A percentile compares a stretch with the other conserved stretches of the same genome.
phyloP scores from a whole-genome alignment of 257 asterid genomes.

The Salvia miltiorrhiza region DNA sequence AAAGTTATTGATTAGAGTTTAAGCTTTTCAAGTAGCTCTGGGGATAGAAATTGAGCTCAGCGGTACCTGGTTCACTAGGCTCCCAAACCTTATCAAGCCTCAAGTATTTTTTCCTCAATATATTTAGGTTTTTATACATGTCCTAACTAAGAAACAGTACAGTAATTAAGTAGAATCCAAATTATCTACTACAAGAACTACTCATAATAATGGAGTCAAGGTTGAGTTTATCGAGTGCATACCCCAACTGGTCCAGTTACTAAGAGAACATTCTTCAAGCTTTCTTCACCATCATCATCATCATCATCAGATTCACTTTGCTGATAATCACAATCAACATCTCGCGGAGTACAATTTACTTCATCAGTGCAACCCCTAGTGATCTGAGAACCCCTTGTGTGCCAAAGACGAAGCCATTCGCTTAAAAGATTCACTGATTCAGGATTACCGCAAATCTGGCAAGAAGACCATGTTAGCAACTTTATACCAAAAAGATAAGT shows the following conservation, averaged over 20 bases:
- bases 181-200: not conserved
- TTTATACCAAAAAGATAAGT: not conserved
- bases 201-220: not conserved
- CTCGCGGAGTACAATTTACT: constrained; percentile 31
- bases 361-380: constrained; percentile 33
- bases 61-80: not conserved
- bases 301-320: constrained; percentile 53
- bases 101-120: not conserved
- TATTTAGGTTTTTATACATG: not conserved
- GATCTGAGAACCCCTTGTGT: constrained; percentile 50
- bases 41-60: not conserved
- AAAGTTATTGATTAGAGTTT: not conserved
- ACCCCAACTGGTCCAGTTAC: constrained; percentile 99
- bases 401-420: constrained; percentile 93
- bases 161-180: not conserved
- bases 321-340: constrained; percentile 39
- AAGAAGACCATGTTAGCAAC: constrained; percentile 20
- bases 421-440: constrained; percentile 65
- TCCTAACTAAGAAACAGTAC: not conserved
- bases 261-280: constrained; percentile 81
- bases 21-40: not conserved
- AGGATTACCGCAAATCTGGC: constrained; percentile 86
- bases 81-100: not conserved
- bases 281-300: constrained; percentile 40
- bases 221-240: constrained; percentile 2